Percentiles rank a stretch among this genome's conserved stretches.
Conservation (phyloP, 139 green algal genomes). For the Medakamo hakoo region DNA sequence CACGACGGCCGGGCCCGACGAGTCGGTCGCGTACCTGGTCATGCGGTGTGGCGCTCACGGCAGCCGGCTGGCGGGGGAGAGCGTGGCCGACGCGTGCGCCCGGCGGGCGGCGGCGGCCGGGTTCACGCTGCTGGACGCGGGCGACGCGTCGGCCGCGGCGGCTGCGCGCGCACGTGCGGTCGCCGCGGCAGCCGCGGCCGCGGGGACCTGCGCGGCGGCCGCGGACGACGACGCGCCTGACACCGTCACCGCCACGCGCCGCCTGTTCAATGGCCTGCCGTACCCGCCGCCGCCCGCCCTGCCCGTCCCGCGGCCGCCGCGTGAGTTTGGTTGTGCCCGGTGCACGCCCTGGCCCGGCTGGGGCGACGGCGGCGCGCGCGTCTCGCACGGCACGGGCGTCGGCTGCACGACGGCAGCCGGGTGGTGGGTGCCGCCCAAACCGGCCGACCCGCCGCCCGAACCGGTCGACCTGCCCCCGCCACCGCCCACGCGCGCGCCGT, state of each 20-base stretch:
- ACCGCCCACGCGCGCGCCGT: neutral
- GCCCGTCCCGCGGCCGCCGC: constrained; percentile 24
- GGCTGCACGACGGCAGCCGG: constrained; percentile 17
- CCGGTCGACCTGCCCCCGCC: neutral
- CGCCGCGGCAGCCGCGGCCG: too few species aligned
- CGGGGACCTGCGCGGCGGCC: too few species aligned
- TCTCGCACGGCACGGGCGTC: constrained; percentile 27
- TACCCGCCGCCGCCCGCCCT: constrained; percentile 28
- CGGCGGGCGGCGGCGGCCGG: too few species aligned
- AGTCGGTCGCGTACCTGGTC: too few species aligned
- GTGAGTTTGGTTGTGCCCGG: constrained; percentile 35
- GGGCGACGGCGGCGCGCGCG: constrained; percentile 7
- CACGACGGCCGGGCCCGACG: too few species aligned
- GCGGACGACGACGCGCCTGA: constrained; percentile 1
- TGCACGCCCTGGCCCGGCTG: constrained; percentile 14
- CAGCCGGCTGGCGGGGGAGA: too few species aligned
- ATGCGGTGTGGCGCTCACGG: too few species aligned
- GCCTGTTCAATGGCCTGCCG: constrained; percentile 59
- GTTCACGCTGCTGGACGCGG: too few species aligned
- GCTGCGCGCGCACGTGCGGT: too few species aligned
- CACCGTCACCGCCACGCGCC: neutral
- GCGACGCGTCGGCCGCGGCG: too few species aligned
- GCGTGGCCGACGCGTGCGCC: too few species aligned
- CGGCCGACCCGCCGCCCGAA: neutral
- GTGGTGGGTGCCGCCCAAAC: constrained; percentile 36